A percentile compares a stretch with the other conserved stretches of the same genome.
Evolutionary conservation across 2,329 filamentous ascomycete genomes (phyloP).

Genomic region (Exophiala xenobiotica): DNA sequence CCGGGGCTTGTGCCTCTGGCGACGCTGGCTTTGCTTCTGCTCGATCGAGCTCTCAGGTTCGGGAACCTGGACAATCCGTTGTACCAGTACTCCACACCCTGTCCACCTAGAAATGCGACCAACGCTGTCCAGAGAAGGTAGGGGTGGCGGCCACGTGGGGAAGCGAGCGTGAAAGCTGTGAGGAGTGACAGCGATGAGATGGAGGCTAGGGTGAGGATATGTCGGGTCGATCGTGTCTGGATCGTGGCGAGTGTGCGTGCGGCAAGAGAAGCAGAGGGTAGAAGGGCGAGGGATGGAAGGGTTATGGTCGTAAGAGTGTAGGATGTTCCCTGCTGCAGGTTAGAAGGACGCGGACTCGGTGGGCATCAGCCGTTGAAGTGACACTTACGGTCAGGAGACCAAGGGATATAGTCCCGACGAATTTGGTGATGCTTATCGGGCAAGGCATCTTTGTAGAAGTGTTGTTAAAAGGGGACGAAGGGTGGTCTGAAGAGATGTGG

Average conservation of each 20-base stretch:
- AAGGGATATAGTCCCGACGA: slow-evolving; percentile 85
- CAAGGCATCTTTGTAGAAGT: slow-evolving; percentile 38
- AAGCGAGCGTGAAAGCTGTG: slow-evolving; percentile 75
- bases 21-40: background rate
- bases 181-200: slow-evolving; percentile 71
- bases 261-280: slow-evolving; percentile 72
- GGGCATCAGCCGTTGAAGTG: background rate
- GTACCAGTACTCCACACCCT: slow-evolving; percentile 68
- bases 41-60: slow-evolving; percentile 35
- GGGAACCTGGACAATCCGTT: slow-evolving; percentile 62
- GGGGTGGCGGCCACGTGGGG: slow-evolving; percentile 73
- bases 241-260: slow-evolving; percentile 70
- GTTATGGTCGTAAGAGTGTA: slow-evolving; percentile 77
- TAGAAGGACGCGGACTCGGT: background rate
- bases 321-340: slow-evolving; percentile 69
- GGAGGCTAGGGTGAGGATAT: slow-evolving; percentile 66
- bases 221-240: slow-evolving; percentile 60
- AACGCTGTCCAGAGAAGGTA: slow-evolving; percentile 85
- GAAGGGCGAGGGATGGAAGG: slow-evolving; percentile 74
- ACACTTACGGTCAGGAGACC: slow-evolving; percentile 81
- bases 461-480: no score
- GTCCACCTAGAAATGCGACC: slow-evolving; percentile 49
- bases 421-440: slow-evolving; percentile 78
- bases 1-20: slow-evolving; percentile 15
- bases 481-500: no score